phyloP scores from a whole-genome alignment of 371 early-diverging fungal species.

The Lichtheimia hyalospora region DNA sequence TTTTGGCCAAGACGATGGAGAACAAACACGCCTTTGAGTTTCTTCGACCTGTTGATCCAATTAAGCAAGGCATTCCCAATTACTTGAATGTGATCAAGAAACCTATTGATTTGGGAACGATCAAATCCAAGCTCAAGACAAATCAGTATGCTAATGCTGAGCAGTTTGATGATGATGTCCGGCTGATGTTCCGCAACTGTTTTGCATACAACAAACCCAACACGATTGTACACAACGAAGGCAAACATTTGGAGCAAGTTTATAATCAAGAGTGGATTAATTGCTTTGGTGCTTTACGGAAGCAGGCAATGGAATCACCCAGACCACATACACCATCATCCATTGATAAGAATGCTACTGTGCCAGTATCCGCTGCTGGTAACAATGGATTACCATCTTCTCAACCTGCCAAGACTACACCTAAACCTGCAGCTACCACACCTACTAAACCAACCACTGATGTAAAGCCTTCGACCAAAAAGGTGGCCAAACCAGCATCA shows the following conservation, averaged over 20 bases:
- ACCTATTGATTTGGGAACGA: conserved; percentile 98
- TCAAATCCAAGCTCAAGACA: conserved; percentile 69
- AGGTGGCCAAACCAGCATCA: neutral
- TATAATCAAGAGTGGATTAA: conserved; percentile 58
- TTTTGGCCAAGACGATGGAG: conserved; percentile 33
- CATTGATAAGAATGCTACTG: too few relatives aligned
- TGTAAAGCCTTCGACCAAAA: neutral
- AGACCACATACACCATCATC: neutral
- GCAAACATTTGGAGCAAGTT: conserved; percentile 53
- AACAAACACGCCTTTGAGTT: conserved; percentile 43
- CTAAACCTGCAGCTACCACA: conserved; percentile 3
- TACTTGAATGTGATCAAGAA: conserved; percentile 85
- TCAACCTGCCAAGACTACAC: neutral
- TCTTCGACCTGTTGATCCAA: conserved; percentile 49
- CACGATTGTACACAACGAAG: conserved; percentile 77
- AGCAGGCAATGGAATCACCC: neutral
- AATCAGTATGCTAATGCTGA: conserved; percentile 41
- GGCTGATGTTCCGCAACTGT: conserved; percentile 56
- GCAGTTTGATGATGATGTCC: conserved; percentile 53
- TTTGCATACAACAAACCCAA: conserved; percentile 76
- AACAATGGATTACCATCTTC: neutral
- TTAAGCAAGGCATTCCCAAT: conserved; percentile 52
- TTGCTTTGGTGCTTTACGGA: conserved; percentile 35
- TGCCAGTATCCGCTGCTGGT: neutral
- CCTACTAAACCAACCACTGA: neutral